Evolutionary conservation across 257 asterid species (phyloP).

Genomic region (Forsythia viridissima): DNA sequence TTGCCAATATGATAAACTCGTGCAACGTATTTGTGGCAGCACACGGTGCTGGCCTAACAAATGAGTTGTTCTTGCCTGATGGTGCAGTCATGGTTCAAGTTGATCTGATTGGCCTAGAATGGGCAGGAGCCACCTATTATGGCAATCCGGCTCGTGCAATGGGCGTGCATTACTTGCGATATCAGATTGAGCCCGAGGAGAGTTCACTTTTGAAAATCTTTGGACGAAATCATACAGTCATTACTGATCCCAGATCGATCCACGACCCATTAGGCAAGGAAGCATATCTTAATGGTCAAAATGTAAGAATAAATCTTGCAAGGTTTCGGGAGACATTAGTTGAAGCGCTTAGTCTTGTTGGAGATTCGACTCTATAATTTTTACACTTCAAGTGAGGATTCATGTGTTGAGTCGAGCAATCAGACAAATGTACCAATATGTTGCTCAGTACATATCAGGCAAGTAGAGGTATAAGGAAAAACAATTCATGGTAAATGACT

Average conservation of each 20-base stretch:
- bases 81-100: slow-evolving; percentile 76
- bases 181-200: slow-evolving; percentile 67
- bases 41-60: slow-evolving; percentile 96
- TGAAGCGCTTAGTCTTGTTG: slow-evolving; percentile 49
- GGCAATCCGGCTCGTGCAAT: slow-evolving; percentile 61
- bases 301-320: slow-evolving; percentile 37
- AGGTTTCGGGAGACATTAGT: slow-evolving; percentile 60
- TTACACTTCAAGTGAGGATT: background rate
- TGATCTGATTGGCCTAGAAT: slow-evolving; percentile 71
- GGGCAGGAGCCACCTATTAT: slow-evolving; percentile 79
- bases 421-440: background rate
- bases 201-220: slow-evolving; percentile 68
- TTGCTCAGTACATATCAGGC: slow-evolving; percentile 11
- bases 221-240: slow-evolving; percentile 44
- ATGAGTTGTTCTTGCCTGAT: slow-evolving; percentile 68
- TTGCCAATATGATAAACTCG: slow-evolving; percentile 58
- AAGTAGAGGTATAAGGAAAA: background rate
- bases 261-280: slow-evolving; percentile 51
- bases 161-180: slow-evolving; percentile 68
- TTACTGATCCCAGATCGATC: slow-evolving; percentile 45
- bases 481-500: background rate
- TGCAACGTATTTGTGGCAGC: slow-evolving; percentile 81
- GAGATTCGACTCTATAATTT: slow-evolving; percentile 14
- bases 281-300: slow-evolving; percentile 64
- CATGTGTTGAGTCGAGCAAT: background rate